Conservation (phyloP, 2,329 filamentous ascomycete genomes). For the Epichloe sp. region DNA sequence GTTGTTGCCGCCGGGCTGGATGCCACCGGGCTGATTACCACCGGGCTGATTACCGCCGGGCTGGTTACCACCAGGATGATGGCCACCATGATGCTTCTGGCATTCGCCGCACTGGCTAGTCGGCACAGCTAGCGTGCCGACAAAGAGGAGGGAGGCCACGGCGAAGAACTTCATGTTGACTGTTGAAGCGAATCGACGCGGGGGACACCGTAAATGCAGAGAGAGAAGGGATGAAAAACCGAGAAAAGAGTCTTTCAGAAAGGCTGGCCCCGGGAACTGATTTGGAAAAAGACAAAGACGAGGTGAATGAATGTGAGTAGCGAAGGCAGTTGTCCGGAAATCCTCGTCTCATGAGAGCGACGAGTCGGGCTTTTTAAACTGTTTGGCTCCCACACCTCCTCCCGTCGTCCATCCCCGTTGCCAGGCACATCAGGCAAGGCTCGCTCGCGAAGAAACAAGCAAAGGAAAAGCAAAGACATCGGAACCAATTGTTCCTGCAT, state of each 20-base stretch:
- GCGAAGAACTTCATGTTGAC: slow-evolving; percentile 9
- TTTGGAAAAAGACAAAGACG: not conserved
- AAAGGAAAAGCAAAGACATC: not conserved
- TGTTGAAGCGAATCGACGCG: not conserved
- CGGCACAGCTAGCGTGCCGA: slow-evolving; percentile 9
- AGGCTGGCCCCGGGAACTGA: not conserved
- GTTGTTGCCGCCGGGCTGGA: not conserved
- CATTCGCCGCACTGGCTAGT: slow-evolving; percentile 1
- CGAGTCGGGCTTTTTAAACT: not conserved
- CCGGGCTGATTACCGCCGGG: not conserved
- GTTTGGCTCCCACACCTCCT: not conserved
- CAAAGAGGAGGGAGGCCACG: slow-evolving; percentile 8
- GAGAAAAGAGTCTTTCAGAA: not conserved
- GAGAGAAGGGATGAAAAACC: slow-evolving; percentile 1
- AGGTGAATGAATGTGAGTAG: not conserved
- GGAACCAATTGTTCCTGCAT: not conserved
- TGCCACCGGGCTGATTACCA: not conserved
- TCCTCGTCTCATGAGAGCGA: not conserved
- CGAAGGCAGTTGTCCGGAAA: not conserved
- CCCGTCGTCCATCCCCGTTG: not conserved
- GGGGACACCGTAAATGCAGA: not conserved
- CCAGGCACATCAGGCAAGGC: not conserved
- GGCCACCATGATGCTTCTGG: not conserved
- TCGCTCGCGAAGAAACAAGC: not conserved
- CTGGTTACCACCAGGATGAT: not conserved